Conservation (phyloP, 2,329 filamentous ascomycete genomes). For the Diaporthe longicolla region DNA sequence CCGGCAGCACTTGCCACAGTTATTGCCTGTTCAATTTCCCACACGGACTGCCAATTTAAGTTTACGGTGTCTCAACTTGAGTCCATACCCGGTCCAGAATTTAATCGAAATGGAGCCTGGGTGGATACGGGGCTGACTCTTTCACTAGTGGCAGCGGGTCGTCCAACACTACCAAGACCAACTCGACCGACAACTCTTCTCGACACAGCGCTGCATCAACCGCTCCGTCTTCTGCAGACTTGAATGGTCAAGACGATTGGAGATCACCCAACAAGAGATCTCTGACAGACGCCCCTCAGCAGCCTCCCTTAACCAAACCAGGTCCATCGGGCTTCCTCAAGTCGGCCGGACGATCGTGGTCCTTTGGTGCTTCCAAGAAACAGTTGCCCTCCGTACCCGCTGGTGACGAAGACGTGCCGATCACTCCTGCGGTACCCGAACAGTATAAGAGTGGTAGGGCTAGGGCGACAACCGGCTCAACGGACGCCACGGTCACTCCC, state of each 20-base stretch:
- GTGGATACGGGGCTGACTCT: constrained; percentile 55
- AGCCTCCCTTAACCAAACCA: constrained; percentile 61
- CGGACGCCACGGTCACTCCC: constrained; percentile 66
- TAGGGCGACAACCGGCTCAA: constrained; percentile 68
- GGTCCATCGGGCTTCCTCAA: constrained; percentile 67
- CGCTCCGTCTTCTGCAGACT: constrained; percentile 69
- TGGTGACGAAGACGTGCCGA: constrained; percentile 53
- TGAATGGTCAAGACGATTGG: constrained; percentile 58
- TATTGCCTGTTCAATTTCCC: constrained; percentile 39
- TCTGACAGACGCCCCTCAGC: constrained; percentile 56
- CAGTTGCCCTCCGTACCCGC: constrained; percentile 54
- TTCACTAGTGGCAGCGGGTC: constrained; percentile 68
- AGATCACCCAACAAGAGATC: constrained; percentile 55
- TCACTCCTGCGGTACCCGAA: constrained; percentile 54
- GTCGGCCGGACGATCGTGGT: constrained; percentile 71
- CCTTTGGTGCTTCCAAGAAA: constrained; percentile 71
- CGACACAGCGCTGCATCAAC: constrained; percentile 75
- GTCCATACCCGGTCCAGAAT: constrained; percentile 44
- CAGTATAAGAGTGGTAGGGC: constrained; percentile 53
- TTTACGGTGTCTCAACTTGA: constrained; percentile 43
- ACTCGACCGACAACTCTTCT: constrained; percentile 72
- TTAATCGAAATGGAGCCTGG: constrained; percentile 42
- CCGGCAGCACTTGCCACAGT: constrained; percentile 34
- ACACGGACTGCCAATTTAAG: constrained; percentile 42
- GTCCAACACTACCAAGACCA: constrained; percentile 73